A percentile compares a stretch with the other conserved stretches of the same genome.
phyloP scores from a whole-genome alignment of 2,329 filamentous ascomycete genomes.

The Colletotrichum graminicola region DNA sequence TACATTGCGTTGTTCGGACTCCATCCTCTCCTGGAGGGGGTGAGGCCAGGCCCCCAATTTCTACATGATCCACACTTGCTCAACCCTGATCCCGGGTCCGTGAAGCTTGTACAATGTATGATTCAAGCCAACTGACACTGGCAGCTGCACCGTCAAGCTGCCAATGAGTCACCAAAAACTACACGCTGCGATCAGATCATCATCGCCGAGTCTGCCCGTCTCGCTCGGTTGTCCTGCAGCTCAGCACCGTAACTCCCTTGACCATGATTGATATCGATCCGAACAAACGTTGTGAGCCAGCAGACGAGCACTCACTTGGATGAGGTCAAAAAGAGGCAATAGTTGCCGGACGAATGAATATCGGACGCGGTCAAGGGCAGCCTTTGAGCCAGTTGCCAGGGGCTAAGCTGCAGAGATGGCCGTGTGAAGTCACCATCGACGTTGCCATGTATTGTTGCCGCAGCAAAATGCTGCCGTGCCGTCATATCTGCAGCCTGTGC shows the following conservation, averaged over 20 bases:
- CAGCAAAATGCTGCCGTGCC: slow-evolving; percentile 11
- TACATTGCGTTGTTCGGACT: slow-evolving; percentile 10
- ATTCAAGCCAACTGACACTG: slow-evolving; percentile 31
- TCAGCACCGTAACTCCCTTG: slow-evolving; percentile 14
- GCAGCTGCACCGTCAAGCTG: slow-evolving; percentile 14
- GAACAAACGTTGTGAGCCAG: slow-evolving; percentile 24
- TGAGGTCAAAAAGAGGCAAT: background rate
- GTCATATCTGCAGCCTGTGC: slow-evolving; percentile 32
- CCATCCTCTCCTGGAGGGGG: background rate
- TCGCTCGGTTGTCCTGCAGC: slow-evolving; percentile 10
- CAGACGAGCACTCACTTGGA: background rate
- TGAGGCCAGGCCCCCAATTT: slow-evolving; percentile 29
- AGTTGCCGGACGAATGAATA: background rate
- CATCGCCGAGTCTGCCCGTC: slow-evolving; percentile 16
- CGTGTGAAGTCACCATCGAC: background rate
- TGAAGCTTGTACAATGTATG: slow-evolving; percentile 38
- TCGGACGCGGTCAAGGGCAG: background rate
- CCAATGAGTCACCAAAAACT: slow-evolving; percentile 32
- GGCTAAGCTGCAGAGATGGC: slow-evolving; percentile 9
- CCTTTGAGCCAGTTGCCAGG: background rate
- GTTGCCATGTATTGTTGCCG: background rate
- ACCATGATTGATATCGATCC: slow-evolving; percentile 2
- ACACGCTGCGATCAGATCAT: slow-evolving; percentile 40
- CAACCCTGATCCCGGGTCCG: slow-evolving; percentile 31
- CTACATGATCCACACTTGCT: slow-evolving; percentile 26